Evolutionary conservation across 371 early-diverging fungal genomes (phyloP).

Genomic region (Syncephalastrum sp.): DNA sequence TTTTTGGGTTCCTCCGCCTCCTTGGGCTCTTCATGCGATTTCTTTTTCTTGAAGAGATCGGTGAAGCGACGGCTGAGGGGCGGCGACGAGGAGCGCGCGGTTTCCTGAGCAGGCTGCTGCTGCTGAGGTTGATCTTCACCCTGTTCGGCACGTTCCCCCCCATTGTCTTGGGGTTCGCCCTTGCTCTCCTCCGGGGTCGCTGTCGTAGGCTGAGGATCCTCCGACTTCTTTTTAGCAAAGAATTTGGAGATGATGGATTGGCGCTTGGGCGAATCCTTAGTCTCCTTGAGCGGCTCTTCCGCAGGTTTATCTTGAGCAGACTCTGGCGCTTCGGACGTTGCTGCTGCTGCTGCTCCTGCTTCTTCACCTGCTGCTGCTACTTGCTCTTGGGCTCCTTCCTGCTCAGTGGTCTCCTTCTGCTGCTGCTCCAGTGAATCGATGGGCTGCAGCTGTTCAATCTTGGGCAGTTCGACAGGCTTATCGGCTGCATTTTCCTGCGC

Average conservation of each 20-base stretch:
- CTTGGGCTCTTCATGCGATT: neutral
- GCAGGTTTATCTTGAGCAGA: slow-evolving; percentile 21
- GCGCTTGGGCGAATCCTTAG: slow-evolving; percentile 23
- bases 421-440: slow-evolving; percentile 1
- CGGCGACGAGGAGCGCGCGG: slow-evolving; percentile 3
- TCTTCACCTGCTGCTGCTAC: neutral
- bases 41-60: slow-evolving; percentile 9
- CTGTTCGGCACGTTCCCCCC: neutral
- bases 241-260: slow-evolving; percentile 22
- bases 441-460: slow-evolving; percentile 10
- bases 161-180: neutral
- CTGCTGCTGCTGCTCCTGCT: neutral
- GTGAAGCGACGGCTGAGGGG: slow-evolving; percentile 15
- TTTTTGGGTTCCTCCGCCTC: slow-evolving; percentile 5
- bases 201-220: slow-evolving; percentile 1
- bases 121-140: neutral
- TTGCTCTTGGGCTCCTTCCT: neutral
- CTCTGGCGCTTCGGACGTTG: neutral
- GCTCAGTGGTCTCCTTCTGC: neutral
- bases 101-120: slow-evolving; percentile 1
- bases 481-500: neutral
- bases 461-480: slow-evolving; percentile 8
- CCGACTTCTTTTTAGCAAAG: slow-evolving; percentile 23
- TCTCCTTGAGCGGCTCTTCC: slow-evolving; percentile 14
- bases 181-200: neutral